These are phyloP conservation scores for Breynia disticha DNA, from an alignment of 441 rosid species.

Conservation along the genomic window DNA sequence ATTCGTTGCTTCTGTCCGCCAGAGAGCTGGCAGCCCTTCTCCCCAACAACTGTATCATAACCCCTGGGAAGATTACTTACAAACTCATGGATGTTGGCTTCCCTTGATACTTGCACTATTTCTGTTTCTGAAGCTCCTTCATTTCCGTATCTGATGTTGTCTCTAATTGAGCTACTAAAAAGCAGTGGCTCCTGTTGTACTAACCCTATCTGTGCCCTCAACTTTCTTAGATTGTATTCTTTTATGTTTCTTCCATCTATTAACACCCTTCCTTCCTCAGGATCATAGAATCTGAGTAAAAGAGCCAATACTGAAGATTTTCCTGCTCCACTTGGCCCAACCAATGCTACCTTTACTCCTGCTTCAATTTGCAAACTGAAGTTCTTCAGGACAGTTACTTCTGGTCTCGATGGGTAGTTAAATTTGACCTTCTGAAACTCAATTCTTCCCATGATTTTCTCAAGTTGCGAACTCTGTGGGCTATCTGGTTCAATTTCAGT, in stretches of 20 bases:
- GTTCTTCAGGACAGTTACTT: conserved; percentile 40
- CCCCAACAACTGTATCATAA: conserved; percentile 52
- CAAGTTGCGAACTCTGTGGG: conserved; percentile 18
- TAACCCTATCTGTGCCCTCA: conserved; percentile 39
- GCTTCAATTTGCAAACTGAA: conserved; percentile 45
- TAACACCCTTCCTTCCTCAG: conserved; percentile 26
- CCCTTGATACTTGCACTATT: conserved; percentile 36
- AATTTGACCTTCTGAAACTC: conserved; percentile 42
- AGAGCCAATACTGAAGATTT: conserved; percentile 59
- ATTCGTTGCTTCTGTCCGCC: conserved; percentile 66
- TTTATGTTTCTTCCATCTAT: conserved; percentile 32
- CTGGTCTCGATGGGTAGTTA: conserved; percentile 48
- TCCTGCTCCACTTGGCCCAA: conserved; percentile 67
- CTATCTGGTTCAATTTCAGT: conserved; percentile 43
- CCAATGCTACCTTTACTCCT: conserved; percentile 42
- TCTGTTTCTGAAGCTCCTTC: conserved; percentile 42
- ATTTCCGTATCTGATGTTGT: conserved; percentile 27
- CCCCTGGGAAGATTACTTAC: conserved; percentile 46
- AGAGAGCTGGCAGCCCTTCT: conserved; percentile 63
- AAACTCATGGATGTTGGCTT: conserved; percentile 49
- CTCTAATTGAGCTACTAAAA: conserved; percentile 30
- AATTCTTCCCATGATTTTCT: conserved; percentile 27
- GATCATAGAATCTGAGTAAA: conserved; percentile 43
- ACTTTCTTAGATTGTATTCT: conserved; percentile 30
- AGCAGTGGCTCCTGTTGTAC: conserved; percentile 47